phyloP scores from a whole-genome alignment of 2,329 filamentous ascomycete species.

The Ustulina deusta region DNA sequence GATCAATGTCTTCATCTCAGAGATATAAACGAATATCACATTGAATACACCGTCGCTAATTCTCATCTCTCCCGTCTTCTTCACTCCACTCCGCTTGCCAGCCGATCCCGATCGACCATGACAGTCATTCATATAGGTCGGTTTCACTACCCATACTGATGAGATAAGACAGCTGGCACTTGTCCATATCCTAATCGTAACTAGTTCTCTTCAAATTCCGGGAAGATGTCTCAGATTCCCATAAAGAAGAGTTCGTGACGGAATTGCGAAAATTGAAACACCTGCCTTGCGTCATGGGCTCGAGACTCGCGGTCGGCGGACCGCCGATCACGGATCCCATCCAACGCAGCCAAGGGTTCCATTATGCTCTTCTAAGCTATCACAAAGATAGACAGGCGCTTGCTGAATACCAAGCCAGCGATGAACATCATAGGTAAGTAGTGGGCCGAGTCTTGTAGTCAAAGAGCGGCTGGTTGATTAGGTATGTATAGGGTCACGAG shows the following conservation, averaged over 20 bases:
- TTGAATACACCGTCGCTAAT: background rate
- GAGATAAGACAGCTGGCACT: background rate
- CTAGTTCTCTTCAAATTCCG: slow-evolving; percentile 37
- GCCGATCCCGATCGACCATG: slow-evolving; percentile 14
- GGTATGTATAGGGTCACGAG: slow-evolving; percentile 59
- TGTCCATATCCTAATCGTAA: background rate
- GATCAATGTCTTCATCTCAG: background rate
- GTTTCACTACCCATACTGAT: background rate
- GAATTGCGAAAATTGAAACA: slow-evolving; percentile 63
- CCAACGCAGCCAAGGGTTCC: slow-evolving; percentile 64
- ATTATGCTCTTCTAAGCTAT: slow-evolving; percentile 64
- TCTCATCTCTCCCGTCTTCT: background rate
- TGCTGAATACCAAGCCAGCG: slow-evolving; percentile 63
- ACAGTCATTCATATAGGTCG: slow-evolving; percentile 31
- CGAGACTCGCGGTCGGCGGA: slow-evolving; percentile 63
- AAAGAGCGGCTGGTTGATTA: background rate
- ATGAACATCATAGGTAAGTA: slow-evolving; percentile 62
- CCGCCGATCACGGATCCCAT: slow-evolving; percentile 65
- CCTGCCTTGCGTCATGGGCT: slow-evolving; percentile 61
- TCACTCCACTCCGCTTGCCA: background rate
- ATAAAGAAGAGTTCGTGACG: slow-evolving; percentile 58
- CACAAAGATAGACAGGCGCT: slow-evolving; percentile 60
- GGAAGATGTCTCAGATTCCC: slow-evolving; percentile 36
- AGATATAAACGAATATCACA: background rate
- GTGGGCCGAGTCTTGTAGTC: too few species aligned